Percentiles rank a stretch among this genome's conserved stretches.
Conservation (phyloP, 2,329 filamentous ascomycete genomes). For the Epichloe sibirici region DNA sequence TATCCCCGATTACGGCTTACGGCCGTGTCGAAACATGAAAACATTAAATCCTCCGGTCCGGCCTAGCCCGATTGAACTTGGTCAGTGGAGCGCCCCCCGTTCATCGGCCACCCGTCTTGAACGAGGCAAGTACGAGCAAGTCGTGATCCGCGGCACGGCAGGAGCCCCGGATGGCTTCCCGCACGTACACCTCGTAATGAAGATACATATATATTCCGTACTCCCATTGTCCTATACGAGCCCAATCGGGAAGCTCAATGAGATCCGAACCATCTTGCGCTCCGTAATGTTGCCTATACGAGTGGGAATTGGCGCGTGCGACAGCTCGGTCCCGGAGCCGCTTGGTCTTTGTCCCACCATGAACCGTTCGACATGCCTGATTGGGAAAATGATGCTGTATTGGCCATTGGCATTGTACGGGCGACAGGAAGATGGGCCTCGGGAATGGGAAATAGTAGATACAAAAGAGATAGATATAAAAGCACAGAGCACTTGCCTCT, state of each 20-base stretch:
- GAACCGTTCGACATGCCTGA: not conserved
- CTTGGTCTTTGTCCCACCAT: not conserved
- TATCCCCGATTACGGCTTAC: not conserved
- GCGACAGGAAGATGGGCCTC: too few species aligned
- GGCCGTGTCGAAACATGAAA: too few species aligned
- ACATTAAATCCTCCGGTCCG: too few species aligned
- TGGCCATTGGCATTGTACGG: not conserved
- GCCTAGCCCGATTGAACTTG: too few species aligned
- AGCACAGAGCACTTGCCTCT: too few species aligned
- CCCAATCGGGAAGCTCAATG: not conserved
- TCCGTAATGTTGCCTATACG: not conserved
- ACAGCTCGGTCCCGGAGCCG: not conserved
- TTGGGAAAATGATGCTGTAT: not conserved
- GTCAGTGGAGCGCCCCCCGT: too few species aligned
- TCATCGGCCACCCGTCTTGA: not conserved
- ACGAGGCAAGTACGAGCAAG: not conserved
- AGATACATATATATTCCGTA: too few species aligned
- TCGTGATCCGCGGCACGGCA: not conserved
- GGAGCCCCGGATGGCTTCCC: not conserved
- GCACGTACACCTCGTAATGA: not conserved
- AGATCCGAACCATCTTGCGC: not conserved
- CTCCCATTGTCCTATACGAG: not conserved
- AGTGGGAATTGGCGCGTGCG: not conserved
- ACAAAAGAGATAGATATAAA: not conserved
- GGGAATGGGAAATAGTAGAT: not conserved